A percentile compares a stretch with the other conserved stretches of the same genome.
These are phyloP conservation scores for Anaeromyces robustus DNA, from an alignment of 192 early-diverging fungal genomes.

Conservation along the genomic window DNA sequence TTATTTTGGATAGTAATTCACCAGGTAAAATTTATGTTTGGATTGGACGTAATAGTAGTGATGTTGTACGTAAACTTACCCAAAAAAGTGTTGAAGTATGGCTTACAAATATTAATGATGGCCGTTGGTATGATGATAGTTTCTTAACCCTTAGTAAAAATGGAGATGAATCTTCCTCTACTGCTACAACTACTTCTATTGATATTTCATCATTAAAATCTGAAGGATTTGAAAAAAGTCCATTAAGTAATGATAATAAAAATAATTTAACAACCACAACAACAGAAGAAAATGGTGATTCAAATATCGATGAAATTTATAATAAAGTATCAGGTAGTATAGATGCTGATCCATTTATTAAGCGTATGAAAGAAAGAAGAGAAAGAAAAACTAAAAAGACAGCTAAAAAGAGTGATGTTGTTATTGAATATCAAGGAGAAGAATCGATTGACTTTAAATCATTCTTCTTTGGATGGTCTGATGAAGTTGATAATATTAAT, in stretches of 20 bases:
- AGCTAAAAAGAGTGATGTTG: background rate
- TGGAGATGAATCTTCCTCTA: background rate
- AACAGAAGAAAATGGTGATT: no score
- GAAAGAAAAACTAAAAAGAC: background rate
- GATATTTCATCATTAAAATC: no score
- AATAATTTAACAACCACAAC: no score
- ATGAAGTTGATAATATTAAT: background rate
- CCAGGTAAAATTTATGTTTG: conserved; percentile 24
- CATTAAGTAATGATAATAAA: no score
- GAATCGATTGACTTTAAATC: background rate
- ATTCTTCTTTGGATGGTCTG: background rate
- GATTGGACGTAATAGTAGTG: conserved; percentile 20
- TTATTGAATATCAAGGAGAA: background rate
- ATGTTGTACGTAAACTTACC: conserved; percentile 29
- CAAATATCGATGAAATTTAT: background rate
- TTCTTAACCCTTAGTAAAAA: background rate
- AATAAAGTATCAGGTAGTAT: background rate
- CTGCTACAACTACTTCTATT: no score
- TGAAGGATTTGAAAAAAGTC: background rate
- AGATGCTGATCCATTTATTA: background rate
- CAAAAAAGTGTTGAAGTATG: conserved; percentile 33
- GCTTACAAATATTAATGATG: conserved; percentile 24
- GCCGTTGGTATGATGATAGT: conserved; percentile 1
- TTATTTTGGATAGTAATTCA: conserved; percentile 31
- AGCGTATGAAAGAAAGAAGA: background rate